Evolutionary conservation across 1,284 basidiomycete species (phyloP), one percentile per base, ranked within the genome.

Genomic region (Sphagnurus paluster): DNA sequence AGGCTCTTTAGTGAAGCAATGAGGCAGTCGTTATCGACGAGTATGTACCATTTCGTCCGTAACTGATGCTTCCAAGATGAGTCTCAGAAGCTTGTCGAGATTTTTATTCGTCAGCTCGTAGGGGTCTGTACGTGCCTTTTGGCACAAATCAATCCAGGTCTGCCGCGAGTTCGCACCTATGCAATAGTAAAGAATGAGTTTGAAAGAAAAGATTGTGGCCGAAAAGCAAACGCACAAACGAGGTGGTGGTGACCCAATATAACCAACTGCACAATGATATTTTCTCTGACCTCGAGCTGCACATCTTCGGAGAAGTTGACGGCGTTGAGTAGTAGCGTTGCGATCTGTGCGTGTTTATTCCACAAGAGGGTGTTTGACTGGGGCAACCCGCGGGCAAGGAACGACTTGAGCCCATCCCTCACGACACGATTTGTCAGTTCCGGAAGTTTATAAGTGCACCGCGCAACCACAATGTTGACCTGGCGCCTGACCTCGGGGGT

Each of bases 131-230:
- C 72, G 65, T 0, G 84, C 82, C 45, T 75, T 76, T 56, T 91
- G 86, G 43, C 87, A 87, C 4, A 92, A 56, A 42, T 93, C 90
- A 51, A 96, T 87, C 93, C 93, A 98, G 1, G 83, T 76, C 47
- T 82, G 80, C 17, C 80, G 75, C 6, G 80, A 75, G 9, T 72
- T 68, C 14, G 70, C 74, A 50, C 74, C 82, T 84, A 45, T 9
- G 46, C 34, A 16, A 39, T 23, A 10, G 28, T 30, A 36, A 38
- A 34, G 29, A 11, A 16, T 8, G 29, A 10, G 25, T n/a, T 42
- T 21, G 2, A 35, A 14, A 1, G 2, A 6, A 6, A 7, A 19
- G 10, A 47, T 14, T 28, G 10, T 24, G 5, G 29, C 43, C 39
- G 19, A 26, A 45, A 7, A 50, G 48, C 32, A 30, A 30, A 68